Percentiles rank a stretch among this genome's conserved stretches.
These are phyloP conservation scores for Cercospora nicotianae DNA, from an alignment of 2,329 filamentous ascomycete genomes.

Conservation along the genomic window DNA sequence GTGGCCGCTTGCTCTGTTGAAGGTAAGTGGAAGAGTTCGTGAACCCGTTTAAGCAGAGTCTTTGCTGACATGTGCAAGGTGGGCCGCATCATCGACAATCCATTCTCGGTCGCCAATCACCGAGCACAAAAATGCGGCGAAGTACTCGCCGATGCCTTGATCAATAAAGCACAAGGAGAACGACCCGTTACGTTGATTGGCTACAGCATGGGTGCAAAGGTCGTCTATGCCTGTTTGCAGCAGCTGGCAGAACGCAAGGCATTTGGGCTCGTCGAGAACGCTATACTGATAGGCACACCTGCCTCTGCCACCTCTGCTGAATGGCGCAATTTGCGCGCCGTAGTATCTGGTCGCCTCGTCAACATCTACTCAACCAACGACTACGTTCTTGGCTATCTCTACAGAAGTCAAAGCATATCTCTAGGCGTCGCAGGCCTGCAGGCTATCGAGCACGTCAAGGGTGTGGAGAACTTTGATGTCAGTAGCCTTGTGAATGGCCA, in stretches of 20 bases:
- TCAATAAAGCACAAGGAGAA: conserved; percentile 45
- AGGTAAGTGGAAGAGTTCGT: conserved; percentile 27
- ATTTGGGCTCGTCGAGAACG: conserved; percentile 81
- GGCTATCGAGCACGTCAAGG: conserved; percentile 65
- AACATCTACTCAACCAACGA: conserved; percentile 90
- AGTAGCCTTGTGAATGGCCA: conserved; percentile 54
- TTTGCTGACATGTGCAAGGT: conserved; percentile 26
- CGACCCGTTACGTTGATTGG: conserved; percentile 43
- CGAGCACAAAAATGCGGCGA: conserved; percentile 43
- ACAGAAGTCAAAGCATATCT: conserved; percentile 79
- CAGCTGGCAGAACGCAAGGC: conserved; percentile 73
- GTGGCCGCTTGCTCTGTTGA: conserved; percentile 51
- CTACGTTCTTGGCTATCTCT: conserved; percentile 82
- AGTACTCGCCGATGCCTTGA: conserved; percentile 44
- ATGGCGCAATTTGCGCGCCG: conserved; percentile 74
- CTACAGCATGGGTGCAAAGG: conserved; percentile 46
- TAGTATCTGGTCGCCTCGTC: conserved; percentile 77
- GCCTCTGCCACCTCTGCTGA: conserved; percentile 69
- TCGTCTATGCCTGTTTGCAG: conserved; percentile 80
- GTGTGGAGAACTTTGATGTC: conserved; percentile 61
- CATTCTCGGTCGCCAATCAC: conserved; percentile 42
- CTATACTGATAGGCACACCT: conserved; percentile 78
- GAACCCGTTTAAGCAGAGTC: neutral
- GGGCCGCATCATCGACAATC: conserved; percentile 44
- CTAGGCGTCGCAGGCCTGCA: conserved; percentile 83